phyloP scores from a whole-genome alignment of 805 yeast genomes.

The Starmerella potacharoeniae region DNA sequence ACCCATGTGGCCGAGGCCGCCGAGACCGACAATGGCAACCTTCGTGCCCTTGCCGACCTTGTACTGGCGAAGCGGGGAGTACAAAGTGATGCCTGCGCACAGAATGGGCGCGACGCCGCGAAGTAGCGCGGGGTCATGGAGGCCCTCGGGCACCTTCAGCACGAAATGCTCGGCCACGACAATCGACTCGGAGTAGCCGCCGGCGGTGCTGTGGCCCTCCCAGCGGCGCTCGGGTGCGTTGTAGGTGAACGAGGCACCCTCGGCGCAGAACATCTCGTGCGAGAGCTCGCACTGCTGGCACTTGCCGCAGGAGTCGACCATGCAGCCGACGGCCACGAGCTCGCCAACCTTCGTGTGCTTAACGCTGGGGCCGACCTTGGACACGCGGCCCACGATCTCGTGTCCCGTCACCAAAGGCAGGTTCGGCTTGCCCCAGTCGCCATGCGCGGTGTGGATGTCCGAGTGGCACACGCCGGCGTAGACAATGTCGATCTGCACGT shows the following conservation, averaged over 20 bases:
- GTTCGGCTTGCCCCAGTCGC: conserved; percentile 38
- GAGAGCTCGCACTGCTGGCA: conserved; percentile 48
- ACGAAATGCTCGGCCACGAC: conserved; percentile 48
- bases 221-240: conserved; percentile 33
- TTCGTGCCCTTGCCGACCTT: conserved; percentile 39
- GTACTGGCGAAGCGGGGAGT: conserved; percentile 46
- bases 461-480: conserved; percentile 42
- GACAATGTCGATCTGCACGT: conserved; percentile 26
- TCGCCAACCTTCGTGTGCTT: conserved; percentile 49
- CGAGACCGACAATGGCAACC: conserved; percentile 53
- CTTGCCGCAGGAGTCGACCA: conserved; percentile 44
- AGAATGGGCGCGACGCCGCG: conserved; percentile 57
- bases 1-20: conserved; percentile 57
- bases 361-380: conserved; percentile 46
- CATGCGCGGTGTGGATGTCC: conserved; percentile 42
- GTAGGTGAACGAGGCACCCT: conserved; percentile 40
- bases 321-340: conserved; percentile 73
- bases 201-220: conserved; percentile 46
- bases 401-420: conserved; percentile 40
- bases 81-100: conserved; percentile 69
- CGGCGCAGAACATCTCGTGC: conserved; percentile 47
- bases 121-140: conserved; percentile 32
- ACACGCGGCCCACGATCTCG: conserved; percentile 31
- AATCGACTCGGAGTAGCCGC: conserved; percentile 31
- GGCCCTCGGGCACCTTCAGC: conserved; percentile 48